Evolutionary conservation across 2,329 filamentous ascomycete species (phyloP).

Genomic region (Hymenoscyphus infarciens): DNA sequence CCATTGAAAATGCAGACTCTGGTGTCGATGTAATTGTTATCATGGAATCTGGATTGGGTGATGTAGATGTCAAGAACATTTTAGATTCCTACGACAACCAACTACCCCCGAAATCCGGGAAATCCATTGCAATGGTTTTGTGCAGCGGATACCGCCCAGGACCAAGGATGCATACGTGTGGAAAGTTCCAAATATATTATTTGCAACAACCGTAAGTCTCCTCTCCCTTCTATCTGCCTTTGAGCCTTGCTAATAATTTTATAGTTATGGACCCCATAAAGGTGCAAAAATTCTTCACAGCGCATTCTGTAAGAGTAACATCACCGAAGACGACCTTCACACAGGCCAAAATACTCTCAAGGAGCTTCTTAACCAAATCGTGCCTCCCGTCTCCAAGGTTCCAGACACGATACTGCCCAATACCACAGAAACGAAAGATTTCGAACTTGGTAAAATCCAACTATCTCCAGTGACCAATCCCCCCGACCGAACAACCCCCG

Average conservation of each 20-base stretch:
- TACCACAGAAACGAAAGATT: conserved; percentile 14
- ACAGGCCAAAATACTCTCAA: background rate
- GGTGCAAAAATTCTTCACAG: conserved; percentile 28
- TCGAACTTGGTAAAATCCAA: conserved; percentile 6
- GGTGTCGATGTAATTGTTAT: conserved; percentile 28
- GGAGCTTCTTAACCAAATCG: background rate
- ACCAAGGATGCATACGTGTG: conserved; percentile 24
- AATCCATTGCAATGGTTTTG: conserved; percentile 26
- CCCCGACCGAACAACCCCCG: background rate
- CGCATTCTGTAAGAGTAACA: conserved; percentile 20
- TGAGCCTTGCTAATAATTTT: conserved; percentile 13
- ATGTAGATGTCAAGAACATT: conserved; percentile 23
- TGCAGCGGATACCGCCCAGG: conserved; percentile 25
- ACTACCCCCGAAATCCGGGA: conserved; percentile 12
- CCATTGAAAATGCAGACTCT: conserved; percentile 4
- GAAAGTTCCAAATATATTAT: conserved; percentile 28
- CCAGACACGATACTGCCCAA: background rate
- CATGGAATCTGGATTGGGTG: conserved; percentile 30
- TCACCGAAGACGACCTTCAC: background rate
- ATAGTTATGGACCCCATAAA: conserved; percentile 32
- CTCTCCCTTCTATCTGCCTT: background rate
- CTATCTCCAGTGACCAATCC: background rate
- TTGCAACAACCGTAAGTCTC: conserved; percentile 31
- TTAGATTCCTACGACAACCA: conserved; percentile 20
- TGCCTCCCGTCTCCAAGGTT: background rate